Evolutionary conservation across 1,139 yeast genomes (phyloP), one percentile per base, ranked within the genome.

Genomic region (Diutina sp.): DNA sequence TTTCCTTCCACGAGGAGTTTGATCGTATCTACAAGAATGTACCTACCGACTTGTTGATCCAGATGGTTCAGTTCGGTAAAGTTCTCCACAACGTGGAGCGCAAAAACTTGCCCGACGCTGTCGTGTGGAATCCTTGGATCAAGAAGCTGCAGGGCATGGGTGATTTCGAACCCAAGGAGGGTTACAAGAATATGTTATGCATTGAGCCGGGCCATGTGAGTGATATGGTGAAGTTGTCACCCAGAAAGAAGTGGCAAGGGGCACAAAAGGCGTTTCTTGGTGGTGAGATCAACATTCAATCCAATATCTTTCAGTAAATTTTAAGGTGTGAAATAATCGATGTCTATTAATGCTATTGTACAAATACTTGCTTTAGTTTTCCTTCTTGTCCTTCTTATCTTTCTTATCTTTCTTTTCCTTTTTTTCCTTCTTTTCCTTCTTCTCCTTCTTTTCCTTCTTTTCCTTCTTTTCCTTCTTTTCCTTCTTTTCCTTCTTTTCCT

Each of bases 111-210:
- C 90, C 87, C 2, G 98, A 93, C 67, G 81, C 90, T 28, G 98
- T 93, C 55, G 97, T 93, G 57, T 93, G 99, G 99, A 93, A 93
- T 69, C 99, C 99, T 30, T 93, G 98, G 99, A 76, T 80, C 62
- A 80, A 85, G 57, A 88, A 87, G 68, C 82, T 95, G 28, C 76
- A 72, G 35, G 85, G 86, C 1, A 87, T 93, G 91, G 84, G 76
- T 46, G 99, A 93, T 70, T 93, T 91, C 67, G 79, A 77, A 63
- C 99, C 99, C 56, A 90, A 88, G 67, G 69, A 73, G 56, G 98
- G 97, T 4, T 93, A 78, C 73, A 78, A 84, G 63, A 76, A 84
- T 55, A 91, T 93, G 98, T 80, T 93, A 59, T 93, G 99, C 72
- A 81, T 93, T 57, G 99, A 93, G 70, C 95, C 97, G 2, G 99